phyloP scores from a whole-genome alignment of 2,329 filamentous ascomycete genomes.

The Gaeumannomyces sp. region DNA sequence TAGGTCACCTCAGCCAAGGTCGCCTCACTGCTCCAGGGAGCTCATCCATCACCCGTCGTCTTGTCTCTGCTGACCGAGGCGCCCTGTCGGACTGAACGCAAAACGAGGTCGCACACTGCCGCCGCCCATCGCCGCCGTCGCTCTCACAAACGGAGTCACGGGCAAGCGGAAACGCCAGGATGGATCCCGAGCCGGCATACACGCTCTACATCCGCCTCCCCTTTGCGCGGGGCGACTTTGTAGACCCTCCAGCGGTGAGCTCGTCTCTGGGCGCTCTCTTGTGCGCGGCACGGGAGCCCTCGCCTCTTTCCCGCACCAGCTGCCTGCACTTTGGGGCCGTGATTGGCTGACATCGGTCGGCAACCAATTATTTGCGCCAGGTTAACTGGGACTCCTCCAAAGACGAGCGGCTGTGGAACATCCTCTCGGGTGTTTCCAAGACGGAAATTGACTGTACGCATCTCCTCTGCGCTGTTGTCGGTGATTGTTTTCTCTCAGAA shows the following conservation, averaged over 20 bases:
- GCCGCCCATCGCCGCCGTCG: neutral
- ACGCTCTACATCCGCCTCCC: conserved; percentile 88
- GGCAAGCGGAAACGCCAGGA: conserved; percentile 5
- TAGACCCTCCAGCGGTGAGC: conserved; percentile 78
- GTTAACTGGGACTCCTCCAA: conserved; percentile 84
- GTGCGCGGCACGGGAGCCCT: neutral
- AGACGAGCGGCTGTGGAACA: conserved; percentile 83
- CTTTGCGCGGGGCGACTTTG: conserved; percentile 78
- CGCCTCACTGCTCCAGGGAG: neutral
- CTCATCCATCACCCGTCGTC: neutral
- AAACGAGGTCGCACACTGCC: neutral
- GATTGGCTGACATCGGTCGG: conserved; percentile 1
- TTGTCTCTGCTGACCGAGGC: neutral
- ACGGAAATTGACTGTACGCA: conserved; percentile 76
- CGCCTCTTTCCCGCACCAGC: neutral
- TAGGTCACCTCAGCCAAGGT: neutral
- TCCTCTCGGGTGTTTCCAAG: conserved; percentile 75
- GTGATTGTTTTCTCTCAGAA: neutral
- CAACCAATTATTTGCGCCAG: conserved; percentile 35
- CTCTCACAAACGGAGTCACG: neutral
- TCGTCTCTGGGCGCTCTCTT: neutral
- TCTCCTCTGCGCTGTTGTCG: neutral
- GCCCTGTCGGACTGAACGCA: neutral
- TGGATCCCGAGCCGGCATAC: conserved; percentile 45
- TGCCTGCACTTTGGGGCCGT: neutral